phyloP scores from a whole-genome alignment of 371 early-diverging fungal species.

The Apophysomyces ossiformis region DNA sequence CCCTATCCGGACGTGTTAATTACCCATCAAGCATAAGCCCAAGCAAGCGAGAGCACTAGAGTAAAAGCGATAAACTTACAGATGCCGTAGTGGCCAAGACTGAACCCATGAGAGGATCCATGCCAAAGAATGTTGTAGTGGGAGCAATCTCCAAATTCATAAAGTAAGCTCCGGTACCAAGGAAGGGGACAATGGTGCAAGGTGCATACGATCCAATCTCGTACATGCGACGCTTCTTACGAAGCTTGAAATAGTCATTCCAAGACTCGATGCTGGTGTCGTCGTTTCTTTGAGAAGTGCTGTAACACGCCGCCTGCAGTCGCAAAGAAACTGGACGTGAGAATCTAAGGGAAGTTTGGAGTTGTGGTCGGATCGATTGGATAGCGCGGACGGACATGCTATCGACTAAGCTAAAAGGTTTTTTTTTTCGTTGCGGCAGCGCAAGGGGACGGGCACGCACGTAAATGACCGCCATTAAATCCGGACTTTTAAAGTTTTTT shows the following conservation, averaged over 20 bases:
- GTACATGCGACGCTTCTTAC: slow-evolving; percentile 69
- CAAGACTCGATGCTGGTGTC: slow-evolving; percentile 50
- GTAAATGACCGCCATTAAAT: too few relatives aligned
- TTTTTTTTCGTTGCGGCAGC: too few relatives aligned
- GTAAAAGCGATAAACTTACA: slow-evolving; percentile 29
- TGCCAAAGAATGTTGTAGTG: slow-evolving; percentile 73
- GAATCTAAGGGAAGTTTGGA: not conserved
- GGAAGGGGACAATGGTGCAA: slow-evolving; percentile 62
- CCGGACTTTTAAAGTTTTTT: too few relatives aligned
- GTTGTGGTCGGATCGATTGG: slow-evolving; percentile 3
- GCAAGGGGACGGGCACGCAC: too few relatives aligned
- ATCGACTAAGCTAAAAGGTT: not conserved
- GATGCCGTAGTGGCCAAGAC: slow-evolving; percentile 61
- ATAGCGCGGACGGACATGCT: slow-evolving; percentile 5
- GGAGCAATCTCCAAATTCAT: slow-evolving; percentile 79
- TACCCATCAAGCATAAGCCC: not conserved
- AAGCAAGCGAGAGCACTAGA: not conserved
- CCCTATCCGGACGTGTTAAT: slow-evolving; percentile 41
- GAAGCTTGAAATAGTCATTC: slow-evolving; percentile 82
- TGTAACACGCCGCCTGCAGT: not conserved
- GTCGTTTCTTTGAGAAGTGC: not conserved
- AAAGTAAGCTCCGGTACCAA: slow-evolving; percentile 72
- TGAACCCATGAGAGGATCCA: slow-evolving; percentile 79
- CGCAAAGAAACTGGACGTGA: not conserved
- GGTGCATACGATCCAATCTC: slow-evolving; percentile 73